A percentile compares a stretch with the other conserved stretches of the same genome.
Conservation (phyloP, 768 basidiomycete genomes). For the Mycena sanguinolenta region DNA sequence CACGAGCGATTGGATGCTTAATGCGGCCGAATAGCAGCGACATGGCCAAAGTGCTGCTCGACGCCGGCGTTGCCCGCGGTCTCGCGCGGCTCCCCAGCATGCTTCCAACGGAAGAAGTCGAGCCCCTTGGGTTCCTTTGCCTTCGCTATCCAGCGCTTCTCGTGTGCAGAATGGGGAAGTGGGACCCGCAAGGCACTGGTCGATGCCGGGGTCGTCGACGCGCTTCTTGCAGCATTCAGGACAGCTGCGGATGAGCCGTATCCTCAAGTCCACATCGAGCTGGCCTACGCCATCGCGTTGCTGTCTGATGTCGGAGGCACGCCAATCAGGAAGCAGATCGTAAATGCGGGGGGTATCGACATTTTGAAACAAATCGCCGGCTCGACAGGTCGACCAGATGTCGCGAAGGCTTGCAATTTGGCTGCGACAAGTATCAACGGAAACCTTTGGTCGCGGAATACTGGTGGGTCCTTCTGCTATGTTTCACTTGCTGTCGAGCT, state of each 20-base stretch:
- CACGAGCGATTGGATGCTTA: slow-evolving; percentile 43
- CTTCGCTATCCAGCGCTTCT: slow-evolving; percentile 44
- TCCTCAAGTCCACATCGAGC: slow-evolving; percentile 43
- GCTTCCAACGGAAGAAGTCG: slow-evolving; percentile 41
- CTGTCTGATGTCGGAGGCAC: slow-evolving; percentile 44
- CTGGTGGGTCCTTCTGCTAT: neutral
- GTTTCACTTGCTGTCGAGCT: too few relatives aligned
- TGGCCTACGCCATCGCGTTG: slow-evolving; percentile 43
- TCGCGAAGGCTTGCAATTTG: slow-evolving; percentile 43
- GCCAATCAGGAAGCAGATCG: slow-evolving; percentile 45
- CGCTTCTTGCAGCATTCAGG: slow-evolving; percentile 43
- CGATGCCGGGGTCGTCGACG: slow-evolving; percentile 45
- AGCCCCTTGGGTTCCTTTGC: slow-evolving; percentile 43
- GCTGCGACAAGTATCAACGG: slow-evolving; percentile 43
- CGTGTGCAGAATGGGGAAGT: slow-evolving; percentile 44
- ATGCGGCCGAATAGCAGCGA: slow-evolving; percentile 45
- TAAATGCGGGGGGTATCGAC: slow-evolving; percentile 44
- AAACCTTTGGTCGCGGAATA: slow-evolving; percentile 44
- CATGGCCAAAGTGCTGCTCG: slow-evolving; percentile 41
- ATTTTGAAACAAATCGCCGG: slow-evolving; percentile 40
- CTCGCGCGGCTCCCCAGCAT: slow-evolving; percentile 43
- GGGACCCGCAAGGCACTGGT: slow-evolving; percentile 42
- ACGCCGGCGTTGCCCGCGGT: slow-evolving; percentile 42
- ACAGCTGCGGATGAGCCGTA: slow-evolving; percentile 42
- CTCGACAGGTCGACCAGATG: slow-evolving; percentile 33